phyloP scores from a whole-genome alignment of 179 eudicot genomes.

The Carnegiea gigantea region DNA sequence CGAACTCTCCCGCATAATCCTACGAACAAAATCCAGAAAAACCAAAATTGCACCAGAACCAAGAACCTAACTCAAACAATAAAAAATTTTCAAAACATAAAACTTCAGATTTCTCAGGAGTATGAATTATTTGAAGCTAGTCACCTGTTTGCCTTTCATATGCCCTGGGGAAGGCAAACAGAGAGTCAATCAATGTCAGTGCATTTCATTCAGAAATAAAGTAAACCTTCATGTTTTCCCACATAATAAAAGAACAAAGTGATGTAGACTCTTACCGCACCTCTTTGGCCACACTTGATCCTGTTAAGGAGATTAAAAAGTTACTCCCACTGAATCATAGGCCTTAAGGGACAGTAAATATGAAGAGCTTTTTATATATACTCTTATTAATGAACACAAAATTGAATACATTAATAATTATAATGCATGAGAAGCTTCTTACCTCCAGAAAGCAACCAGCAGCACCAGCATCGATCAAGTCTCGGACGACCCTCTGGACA shows the following conservation, averaged over 20 bases:
- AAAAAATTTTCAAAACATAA: too few species aligned
- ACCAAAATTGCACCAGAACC: too few species aligned
- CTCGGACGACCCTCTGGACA: constrained; percentile 37
- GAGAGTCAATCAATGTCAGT: background rate
- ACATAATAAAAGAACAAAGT: background rate
- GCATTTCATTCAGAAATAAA: too few species aligned
- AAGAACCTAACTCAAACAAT: too few species aligned
- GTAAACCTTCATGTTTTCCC: background rate
- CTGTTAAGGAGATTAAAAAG: constrained; percentile 19
- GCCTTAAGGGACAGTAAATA: background rate
- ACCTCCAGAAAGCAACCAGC: constrained; percentile 49
- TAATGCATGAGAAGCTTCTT: constrained; percentile 11
- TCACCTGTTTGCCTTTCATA: constrained; percentile 45
- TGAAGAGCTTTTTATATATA: background rate
- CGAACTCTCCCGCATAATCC: background rate
- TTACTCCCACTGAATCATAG: background rate
- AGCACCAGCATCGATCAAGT: constrained; percentile 45
- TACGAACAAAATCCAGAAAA: background rate
- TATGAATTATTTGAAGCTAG: background rate
- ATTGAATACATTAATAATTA: background rate
- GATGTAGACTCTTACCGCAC: constrained; percentile 31
- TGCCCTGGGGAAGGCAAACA: constrained; percentile 26
- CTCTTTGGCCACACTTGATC: constrained; percentile 53
- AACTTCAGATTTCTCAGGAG: background rate
- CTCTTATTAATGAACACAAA: background rate